These are phyloP conservation scores for Puya raimondii DNA, from an alignment of 176 grass and related monocot genomes.

Conservation along the genomic window DNA sequence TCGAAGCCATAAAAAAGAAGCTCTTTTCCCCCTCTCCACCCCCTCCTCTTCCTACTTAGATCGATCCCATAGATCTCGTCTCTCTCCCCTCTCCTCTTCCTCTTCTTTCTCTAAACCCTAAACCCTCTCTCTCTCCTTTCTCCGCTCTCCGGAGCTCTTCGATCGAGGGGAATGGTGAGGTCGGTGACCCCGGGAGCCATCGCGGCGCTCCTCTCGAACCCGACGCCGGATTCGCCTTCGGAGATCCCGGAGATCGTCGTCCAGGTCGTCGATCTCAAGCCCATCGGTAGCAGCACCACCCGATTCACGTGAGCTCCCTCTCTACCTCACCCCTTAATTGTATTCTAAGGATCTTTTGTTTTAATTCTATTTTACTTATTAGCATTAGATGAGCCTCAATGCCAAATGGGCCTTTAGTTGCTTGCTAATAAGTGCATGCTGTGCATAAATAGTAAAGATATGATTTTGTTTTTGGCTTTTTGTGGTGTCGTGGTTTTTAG, in stretches of 20 bases:
- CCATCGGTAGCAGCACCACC: slow-evolving; percentile 51
- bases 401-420: no score
- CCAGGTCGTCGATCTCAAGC: slow-evolving; percentile 89
- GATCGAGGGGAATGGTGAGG: slow-evolving; percentile 5
- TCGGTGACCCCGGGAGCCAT: slow-evolving; percentile 46
- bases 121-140: not conserved
- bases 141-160: slow-evolving; percentile 4
- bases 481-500: no score
- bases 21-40: not conserved
- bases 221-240: slow-evolving; percentile 25
- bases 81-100: not conserved
- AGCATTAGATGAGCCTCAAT: no score
- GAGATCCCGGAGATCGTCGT: slow-evolving; percentile 52
- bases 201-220: slow-evolving; percentile 40
- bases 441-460: no score
- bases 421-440: no score
- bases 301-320: slow-evolving; percentile 58
- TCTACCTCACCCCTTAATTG: not conserved
- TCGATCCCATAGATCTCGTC: not conserved
- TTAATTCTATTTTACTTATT: no score
- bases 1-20: not conserved
- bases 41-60: not conserved
- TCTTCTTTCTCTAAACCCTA: not conserved
- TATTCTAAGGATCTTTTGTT: slow-evolving; percentile 2
- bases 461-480: no score